A percentile compares a stretch with the other conserved stretches of the same genome.
Conservation (phyloP, 2,329 filamentous ascomycete species). For the Fusarium sp. region DNA sequence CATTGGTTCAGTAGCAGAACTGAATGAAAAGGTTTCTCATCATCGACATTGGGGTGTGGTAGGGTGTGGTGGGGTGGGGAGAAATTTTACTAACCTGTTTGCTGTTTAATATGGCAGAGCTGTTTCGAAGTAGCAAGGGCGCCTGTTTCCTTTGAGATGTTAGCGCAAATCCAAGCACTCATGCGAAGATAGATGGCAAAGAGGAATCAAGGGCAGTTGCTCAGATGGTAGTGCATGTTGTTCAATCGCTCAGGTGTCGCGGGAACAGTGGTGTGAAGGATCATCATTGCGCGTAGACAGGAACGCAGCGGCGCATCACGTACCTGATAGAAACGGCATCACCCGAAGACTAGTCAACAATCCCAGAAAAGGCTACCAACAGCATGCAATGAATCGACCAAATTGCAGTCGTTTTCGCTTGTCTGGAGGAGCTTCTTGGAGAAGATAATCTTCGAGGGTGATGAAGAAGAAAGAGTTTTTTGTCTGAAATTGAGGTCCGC, state of each 20-base stretch:
- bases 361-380: neutral
- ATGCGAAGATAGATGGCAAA: neutral
- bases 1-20: conserved; percentile 79
- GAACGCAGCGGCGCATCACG: conserved; percentile 22
- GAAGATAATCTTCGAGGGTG: conserved; percentile 14
- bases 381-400: neutral
- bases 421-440: neutral
- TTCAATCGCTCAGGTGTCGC: conserved; percentile 71
- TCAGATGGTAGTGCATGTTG: conserved; percentile 85
- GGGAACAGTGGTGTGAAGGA: conserved; percentile 67
- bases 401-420: neutral
- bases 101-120: neutral
- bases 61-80: neutral
- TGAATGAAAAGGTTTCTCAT: conserved; percentile 74
- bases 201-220: conserved; percentile 25
- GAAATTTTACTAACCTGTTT: conserved; percentile 24
- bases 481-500: neutral
- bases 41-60: conserved; percentile 56
- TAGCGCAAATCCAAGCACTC: neutral
- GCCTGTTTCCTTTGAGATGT: conserved; percentile 5
- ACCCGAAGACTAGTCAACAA: neutral
- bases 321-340: conserved; percentile 37
- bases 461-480: conserved; percentile 31
- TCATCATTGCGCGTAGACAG: conserved; percentile 61
- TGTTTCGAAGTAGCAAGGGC: conserved; percentile 4